Evolutionary conservation across 1,284 basidiomycete genomes (phyloP).

Genomic region (Neonothopanus nambi): DNA sequence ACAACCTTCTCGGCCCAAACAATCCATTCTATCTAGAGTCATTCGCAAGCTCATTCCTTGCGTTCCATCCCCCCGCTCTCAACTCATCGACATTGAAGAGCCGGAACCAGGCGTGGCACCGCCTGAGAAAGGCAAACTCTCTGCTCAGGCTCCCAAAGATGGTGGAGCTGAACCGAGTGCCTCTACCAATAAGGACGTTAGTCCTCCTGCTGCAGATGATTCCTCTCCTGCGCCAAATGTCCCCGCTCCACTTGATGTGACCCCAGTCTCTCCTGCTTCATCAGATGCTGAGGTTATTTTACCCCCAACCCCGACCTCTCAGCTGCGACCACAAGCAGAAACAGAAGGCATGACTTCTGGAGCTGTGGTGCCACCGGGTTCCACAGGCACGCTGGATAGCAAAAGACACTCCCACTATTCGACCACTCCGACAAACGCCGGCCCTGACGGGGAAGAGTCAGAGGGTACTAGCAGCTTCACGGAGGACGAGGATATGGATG

Average conservation of each 20-base stretch:
- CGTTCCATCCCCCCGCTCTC: conserved; percentile 41
- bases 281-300: conserved; percentile 43
- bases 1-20: conserved; percentile 26
- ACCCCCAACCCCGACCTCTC: conserved; percentile 55
- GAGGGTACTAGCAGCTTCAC: conserved; percentile 45
- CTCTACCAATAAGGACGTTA: conserved; percentile 17
- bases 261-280: conserved; percentile 18
- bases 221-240: conserved; percentile 9
- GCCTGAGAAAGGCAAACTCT: conserved; percentile 10
- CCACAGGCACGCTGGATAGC: conserved; percentile 31
- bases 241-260: conserved; percentile 12
- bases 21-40: conserved; percentile 46
- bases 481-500: conserved; percentile 48
- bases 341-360: conserved; percentile 57
- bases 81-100: conserved; percentile 24
- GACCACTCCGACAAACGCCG: conserved; percentile 28
- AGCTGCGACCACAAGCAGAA: conserved; percentile 47
- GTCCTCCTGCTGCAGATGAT: conserved; percentile 8
- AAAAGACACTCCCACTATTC: conserved; percentile 25
- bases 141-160: background rate
- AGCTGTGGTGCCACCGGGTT: conserved; percentile 57
- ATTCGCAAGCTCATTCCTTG: conserved; percentile 52
- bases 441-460: conserved; percentile 41
- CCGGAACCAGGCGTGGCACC: conserved; percentile 23
- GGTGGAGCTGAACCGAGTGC: conserved; percentile 18